These are phyloP conservation scores for Fusarium multiceps DNA, from an alignment of 2,329 filamentous ascomycete species.

Conservation along the genomic window DNA sequence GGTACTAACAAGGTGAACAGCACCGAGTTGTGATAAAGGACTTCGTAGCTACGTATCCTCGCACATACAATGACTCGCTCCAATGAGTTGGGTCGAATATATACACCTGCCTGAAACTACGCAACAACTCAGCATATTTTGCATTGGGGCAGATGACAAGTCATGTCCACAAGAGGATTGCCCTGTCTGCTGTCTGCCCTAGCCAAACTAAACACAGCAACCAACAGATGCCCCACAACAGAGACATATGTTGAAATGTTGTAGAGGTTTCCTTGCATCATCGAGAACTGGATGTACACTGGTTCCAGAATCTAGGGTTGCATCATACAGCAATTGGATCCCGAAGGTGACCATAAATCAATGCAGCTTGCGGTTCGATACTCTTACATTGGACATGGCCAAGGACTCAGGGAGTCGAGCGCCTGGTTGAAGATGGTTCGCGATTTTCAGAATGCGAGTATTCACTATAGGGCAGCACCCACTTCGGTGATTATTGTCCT, in stretches of 20 bases:
- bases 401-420: neutral
- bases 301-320: neutral
- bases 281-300: neutral
- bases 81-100: neutral
- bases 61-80: neutral
- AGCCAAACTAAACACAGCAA: constrained; percentile 20
- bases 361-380: neutral
- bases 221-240: constrained; percentile 39
- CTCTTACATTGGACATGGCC: neutral
- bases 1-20: neutral
- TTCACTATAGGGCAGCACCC: constrained; percentile 2
- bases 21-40: neutral
- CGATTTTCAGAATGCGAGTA: neutral
- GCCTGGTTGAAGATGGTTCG: neutral
- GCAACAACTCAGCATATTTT: neutral
- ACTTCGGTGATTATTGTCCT: constrained; percentile 22
- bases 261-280: neutral
- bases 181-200: constrained; percentile 21
- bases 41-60: neutral
- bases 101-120: neutral
- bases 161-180: constrained; percentile 33
- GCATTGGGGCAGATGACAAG: constrained; percentile 29
- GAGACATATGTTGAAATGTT: constrained; percentile 1
- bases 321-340: neutral
- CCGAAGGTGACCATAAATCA: neutral